Base-by-base conservation (phyloP, 306 rosid species). In the Mimosa bimucronata region DNA sequence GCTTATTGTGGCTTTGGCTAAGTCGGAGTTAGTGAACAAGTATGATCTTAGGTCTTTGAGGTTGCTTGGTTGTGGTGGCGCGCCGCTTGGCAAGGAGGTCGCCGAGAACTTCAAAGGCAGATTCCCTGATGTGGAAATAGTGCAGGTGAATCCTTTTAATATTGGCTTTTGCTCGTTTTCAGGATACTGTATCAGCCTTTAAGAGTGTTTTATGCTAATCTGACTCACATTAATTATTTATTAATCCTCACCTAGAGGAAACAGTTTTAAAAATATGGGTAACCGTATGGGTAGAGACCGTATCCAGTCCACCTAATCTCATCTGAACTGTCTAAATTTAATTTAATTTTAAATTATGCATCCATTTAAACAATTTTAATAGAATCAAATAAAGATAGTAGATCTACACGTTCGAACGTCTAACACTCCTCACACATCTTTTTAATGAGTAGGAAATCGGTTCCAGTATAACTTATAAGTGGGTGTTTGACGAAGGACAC, bases 81-180 rank as follows among this genome's bases (percentile, higher is more conserved):
- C 98, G 2, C 97, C 98, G 52, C 94, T 94, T 5, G 90, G 92
- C 0, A 85, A 85, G 76, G 92, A 90, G 79, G 85, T 86, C 6
- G 81, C 85, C 2, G 88, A 79, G 48, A 87, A 29, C 26, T 92
- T 94, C 88, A 8, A 12, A 3, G 81, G 71, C 25, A 88, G 55
- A 75, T 90, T 91, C 68, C 94, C 98, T 29, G 9, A 82, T 21
- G 89, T 88, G 13, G 92, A 81, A 69, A 79, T 94, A 70, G 50
- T 44, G 18, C 92, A 92, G 94, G 94, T 89, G 16, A 61, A 15
- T n/a, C 12, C 11, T 1, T 34, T 55, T 55, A 57, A 21, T 57
- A 26, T 23, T 23, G 30, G 7, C 15, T 57, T 57, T 23, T 57
- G 31, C 7, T 21, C 30, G 15, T 10, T 25, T 57, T 57, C 28